A percentile compares a stretch with the other conserved stretches of the same genome.
phyloP scores from a whole-genome alignment of 164 flowering plant genomes.

The Vitis labrusca region DNA sequence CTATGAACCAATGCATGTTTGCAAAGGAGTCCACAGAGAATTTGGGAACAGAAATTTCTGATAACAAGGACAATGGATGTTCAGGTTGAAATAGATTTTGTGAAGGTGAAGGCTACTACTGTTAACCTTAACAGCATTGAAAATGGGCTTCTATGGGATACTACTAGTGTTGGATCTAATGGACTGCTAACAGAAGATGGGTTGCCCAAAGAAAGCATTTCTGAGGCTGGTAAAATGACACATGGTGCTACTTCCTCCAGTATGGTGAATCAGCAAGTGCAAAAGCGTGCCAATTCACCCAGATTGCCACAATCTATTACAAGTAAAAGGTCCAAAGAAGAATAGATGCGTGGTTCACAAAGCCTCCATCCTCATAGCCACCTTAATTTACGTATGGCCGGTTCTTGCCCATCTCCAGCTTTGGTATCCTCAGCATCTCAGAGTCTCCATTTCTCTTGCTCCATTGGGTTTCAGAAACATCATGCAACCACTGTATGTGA shows the following conservation, averaged over 20 bases:
- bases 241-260: conserved; percentile 23
- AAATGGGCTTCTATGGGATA: conserved; percentile 77
- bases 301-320: conserved; percentile 27
- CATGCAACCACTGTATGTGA: no score
- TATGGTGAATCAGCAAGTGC: conserved; percentile 31
- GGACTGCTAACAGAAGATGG: conserved; percentile 35
- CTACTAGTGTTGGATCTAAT: conserved; percentile 30
- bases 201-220: conserved; percentile 32
- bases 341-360: conserved; percentile 21
- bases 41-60: no score
- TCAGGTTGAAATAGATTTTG: no score
- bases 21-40: no score
- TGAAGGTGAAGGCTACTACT: no score
- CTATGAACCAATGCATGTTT: no score
- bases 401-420: no score
- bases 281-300: conserved; percentile 40
- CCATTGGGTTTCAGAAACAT: no score
- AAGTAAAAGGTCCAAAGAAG: conserved; percentile 39
- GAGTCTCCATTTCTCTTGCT: no score
- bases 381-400: not conserved
- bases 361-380: conserved; percentile 12
- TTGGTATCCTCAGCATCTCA: no score
- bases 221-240: conserved; percentile 42
- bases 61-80: no score
- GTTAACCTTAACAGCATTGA: conserved; percentile 20